phyloP scores from a whole-genome alignment of 495 filamentous ascomycete genomes.

The Pseudevernia furfuracea region DNA sequence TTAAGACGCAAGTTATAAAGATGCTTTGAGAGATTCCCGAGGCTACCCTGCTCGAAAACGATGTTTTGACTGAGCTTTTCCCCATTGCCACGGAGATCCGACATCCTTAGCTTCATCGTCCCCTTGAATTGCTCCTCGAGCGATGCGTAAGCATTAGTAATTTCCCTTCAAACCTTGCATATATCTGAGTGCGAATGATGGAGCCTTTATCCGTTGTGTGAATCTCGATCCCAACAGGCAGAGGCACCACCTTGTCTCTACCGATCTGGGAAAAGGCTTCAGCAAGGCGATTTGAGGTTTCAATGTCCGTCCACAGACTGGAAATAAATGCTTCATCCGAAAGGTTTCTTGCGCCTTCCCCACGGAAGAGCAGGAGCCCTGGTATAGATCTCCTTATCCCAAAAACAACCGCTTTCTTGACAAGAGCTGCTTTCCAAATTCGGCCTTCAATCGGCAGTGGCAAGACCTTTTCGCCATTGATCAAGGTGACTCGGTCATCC shows the following conservation, averaged over 20 bases:
- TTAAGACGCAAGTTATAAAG: too few relatives aligned
- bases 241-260: conserved; percentile 43
- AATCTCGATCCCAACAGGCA: conserved; percentile 37
- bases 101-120: too few relatives aligned
- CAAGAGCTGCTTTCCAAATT: conserved; percentile 41
- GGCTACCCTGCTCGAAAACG: too few relatives aligned
- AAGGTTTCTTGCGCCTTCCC: conserved; percentile 29
- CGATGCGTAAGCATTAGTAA: too few relatives aligned
- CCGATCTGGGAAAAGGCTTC: conserved; percentile 49
- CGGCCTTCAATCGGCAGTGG: conserved; percentile 53
- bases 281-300: conserved; percentile 42
- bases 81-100: too few relatives aligned
- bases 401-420: conserved; percentile 53
- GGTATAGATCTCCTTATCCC: conserved; percentile 29
- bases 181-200: conserved; percentile 48
- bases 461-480: conserved; percentile 62
- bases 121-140: too few relatives aligned
- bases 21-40: too few relatives aligned
- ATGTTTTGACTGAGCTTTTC: too few relatives aligned
- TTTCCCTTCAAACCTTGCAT: too few relatives aligned
- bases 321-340: conserved; percentile 37
- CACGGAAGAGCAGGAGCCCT: conserved; percentile 45
- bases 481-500: conserved; percentile 55
- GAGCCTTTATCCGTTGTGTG: conserved; percentile 48
- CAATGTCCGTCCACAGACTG: conserved; percentile 40